These are phyloP conservation scores for Epichloe bromicola DNA, from an alignment of 2,329 filamentous ascomycete species.

Conservation along the genomic window DNA sequence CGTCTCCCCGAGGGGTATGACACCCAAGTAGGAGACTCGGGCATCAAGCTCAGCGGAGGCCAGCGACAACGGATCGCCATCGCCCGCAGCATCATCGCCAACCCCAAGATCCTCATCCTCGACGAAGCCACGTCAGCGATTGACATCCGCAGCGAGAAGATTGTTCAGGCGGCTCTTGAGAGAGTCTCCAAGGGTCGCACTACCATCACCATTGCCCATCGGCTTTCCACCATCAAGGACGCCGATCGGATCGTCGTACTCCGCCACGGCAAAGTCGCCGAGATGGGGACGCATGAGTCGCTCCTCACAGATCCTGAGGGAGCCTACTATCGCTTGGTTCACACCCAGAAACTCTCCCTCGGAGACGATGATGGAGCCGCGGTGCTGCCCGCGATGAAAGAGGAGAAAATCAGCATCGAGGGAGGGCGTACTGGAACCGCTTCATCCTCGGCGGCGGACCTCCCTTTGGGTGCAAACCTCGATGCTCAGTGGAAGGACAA, in stretches of 20 bases:
- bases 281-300: constrained; percentile 43
- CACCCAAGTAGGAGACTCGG: constrained; percentile 37
- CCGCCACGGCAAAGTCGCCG: constrained; percentile 40
- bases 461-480: too few species aligned
- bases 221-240: constrained; percentile 78
- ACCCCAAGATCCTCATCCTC: constrained; percentile 83
- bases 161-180: constrained; percentile 74
- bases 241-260: constrained; percentile 50
- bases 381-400: too few species aligned
- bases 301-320: constrained; percentile 24
- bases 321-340: too few species aligned
- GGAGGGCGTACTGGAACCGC: too few species aligned
- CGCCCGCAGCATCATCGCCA: constrained; percentile 44
- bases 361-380: too few species aligned
- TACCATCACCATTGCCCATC: constrained; percentile 86
- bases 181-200: constrained; percentile 71
- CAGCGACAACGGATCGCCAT: constrained; percentile 9
- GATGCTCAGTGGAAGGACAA: too few species aligned
- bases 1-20: constrained; percentile 33
- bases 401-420: too few species aligned
- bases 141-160: constrained; percentile 82
- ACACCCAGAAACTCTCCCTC: too few species aligned
- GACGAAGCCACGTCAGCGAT: constrained; percentile 88
- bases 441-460: too few species aligned
- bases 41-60: constrained; percentile 28